phyloP scores from a whole-genome alignment of 768 basidiomycete genomes.

The Kondoa subrosea region DNA sequence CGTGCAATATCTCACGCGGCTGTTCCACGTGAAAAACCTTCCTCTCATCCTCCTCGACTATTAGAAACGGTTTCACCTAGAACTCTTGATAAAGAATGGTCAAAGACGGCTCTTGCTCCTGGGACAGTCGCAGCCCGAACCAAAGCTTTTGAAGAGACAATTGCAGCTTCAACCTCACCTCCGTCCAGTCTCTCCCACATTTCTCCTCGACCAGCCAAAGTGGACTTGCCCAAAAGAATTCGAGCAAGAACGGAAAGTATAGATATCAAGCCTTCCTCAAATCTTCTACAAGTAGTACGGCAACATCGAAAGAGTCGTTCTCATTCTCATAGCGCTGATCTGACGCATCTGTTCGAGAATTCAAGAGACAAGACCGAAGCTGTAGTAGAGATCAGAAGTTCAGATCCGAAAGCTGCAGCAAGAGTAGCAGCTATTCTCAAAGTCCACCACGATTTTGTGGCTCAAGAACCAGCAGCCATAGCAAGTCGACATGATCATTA shows the following conservation, averaged over 20 bases:
- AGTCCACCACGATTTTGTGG: slow-evolving; percentile 9
- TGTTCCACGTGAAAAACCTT: not conserved
- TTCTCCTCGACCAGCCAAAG: not conserved
- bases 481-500: not conserved
- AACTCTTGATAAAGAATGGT: not conserved
- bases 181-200: not conserved
- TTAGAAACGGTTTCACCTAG: not conserved
- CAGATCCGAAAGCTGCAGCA: not conserved
- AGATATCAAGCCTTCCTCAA: not conserved
- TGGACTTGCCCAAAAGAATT: not conserved
- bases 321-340: not conserved
- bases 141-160: slow-evolving; percentile 6
- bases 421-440: slow-evolving; percentile 6
- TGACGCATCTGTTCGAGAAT: not conserved
- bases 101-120: not conserved
- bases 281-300: too few species aligned
- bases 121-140: slow-evolving; percentile 2
- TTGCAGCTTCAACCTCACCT: not conserved
- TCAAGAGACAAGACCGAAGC: not conserved
- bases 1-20: not conserved
- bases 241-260: not conserved
- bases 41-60: not conserved
- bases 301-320: not conserved
- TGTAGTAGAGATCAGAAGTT: not conserved
- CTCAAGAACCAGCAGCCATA: not conserved